Conservation (phyloP, 768 basidiomycete species). For the Boletellus ananiceps region DNA sequence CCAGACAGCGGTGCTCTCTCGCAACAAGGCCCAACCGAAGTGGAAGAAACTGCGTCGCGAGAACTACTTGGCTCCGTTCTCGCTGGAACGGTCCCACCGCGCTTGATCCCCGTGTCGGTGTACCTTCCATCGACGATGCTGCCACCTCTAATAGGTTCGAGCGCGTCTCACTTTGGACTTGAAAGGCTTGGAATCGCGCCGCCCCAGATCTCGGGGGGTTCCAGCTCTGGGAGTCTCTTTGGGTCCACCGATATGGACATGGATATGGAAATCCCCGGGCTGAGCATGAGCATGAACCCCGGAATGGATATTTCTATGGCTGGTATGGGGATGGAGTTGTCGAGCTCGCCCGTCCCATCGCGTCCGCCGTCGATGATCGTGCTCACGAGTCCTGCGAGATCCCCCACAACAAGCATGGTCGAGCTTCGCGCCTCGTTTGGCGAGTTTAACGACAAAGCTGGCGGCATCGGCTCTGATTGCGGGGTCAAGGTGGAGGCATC, state of each 20-base stretch:
- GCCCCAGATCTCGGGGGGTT: constrained; percentile 19
- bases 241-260: constrained; percentile 31
- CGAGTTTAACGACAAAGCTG: constrained; percentile 28
- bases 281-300: constrained; percentile 33
- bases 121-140: constrained; percentile 44
- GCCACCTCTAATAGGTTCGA: constrained; percentile 18
- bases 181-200: constrained; percentile 25
- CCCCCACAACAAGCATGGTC: constrained; percentile 60
- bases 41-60: constrained; percentile 37
- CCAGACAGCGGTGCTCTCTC: constrained; percentile 35
- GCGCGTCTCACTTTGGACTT: constrained; percentile 26
- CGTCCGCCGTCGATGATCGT: constrained; percentile 50
- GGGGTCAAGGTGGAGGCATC: constrained; percentile 23
- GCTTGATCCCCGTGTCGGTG: constrained; percentile 65
- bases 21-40: constrained; percentile 20
- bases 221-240: constrained; percentile 26
- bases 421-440: constrained; percentile 64
- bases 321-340: constrained; percentile 25
- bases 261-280: constrained; percentile 34
- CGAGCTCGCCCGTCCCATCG: constrained; percentile 33
- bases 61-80: constrained; percentile 63
- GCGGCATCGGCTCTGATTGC: constrained; percentile 15
- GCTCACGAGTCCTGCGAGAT: constrained; percentile 62
- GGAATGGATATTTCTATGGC: constrained; percentile 29
- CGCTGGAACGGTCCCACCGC: constrained; percentile 41